Base-by-base conservation (phyloP, 768 basidiomycete genomes). In the Leccinellum rugosiceps region DNA sequence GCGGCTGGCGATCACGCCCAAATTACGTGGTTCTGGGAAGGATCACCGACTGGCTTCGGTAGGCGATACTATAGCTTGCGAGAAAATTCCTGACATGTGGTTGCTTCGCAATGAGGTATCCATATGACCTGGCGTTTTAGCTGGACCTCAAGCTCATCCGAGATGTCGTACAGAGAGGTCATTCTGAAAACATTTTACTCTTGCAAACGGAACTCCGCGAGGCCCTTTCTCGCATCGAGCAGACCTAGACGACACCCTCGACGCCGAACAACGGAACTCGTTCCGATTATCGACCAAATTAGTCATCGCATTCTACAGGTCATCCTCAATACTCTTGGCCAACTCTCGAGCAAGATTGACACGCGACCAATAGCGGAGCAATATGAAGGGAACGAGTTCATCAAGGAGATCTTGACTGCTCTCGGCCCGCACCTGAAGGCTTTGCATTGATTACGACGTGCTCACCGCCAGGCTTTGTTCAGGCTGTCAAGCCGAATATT, bases 401-500 rank as follows among this genome's bases (percentile, higher is more conserved):
- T 86, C 19, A 81, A 83, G 52, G 85, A 86, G 43, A 68, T 93
- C 14, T 72, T 85, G 63, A 70, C 73, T 45, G 80, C 78, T 10
- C 72, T 92, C 35, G 70, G 77, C 6, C 90, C 92, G 0, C 77
- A 83, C 52, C 72, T 93, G n/a, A 71, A 76, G 4, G 77, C 85
- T 1, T 67, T 87, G 21, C 85, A 81, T 26, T 49, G 90, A 94
- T 66, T 90, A 93, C 64, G 88, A 92, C 34, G 77, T 80, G 61
- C 75, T 94, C 57, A 94, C 92, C 2, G 77, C 76, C 46, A 83
- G 84, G 63, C 82, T 94, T 15, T 80, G 87, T 23, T n/a, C 88
- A 94, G 70, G 88, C 92, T 0, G 92, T 94, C 66, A 92, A 93
- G 64, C 92, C 92, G 7, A 88, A 92, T 61, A 92, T 94, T 25